These are phyloP conservation scores for Ilex paraguariensis DNA, from an alignment of 305 asterid species.

Conservation along the genomic window DNA sequence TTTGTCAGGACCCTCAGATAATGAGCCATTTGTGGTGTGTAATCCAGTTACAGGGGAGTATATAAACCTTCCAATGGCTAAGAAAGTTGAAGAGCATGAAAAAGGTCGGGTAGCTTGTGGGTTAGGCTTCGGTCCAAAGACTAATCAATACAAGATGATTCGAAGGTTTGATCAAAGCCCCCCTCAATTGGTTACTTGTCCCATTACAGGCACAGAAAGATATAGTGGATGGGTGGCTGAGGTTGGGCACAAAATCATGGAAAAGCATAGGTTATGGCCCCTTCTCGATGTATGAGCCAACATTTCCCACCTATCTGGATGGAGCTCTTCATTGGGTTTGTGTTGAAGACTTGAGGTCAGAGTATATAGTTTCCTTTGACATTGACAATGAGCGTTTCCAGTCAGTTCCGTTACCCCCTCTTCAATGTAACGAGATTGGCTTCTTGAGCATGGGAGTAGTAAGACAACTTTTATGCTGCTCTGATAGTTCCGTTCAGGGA, in stretches of 20 bases:
- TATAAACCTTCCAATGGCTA: slow-evolving; percentile 2
- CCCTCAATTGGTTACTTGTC: neutral
- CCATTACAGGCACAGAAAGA: neutral
- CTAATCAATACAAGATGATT: slow-evolving; percentile 7
- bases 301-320: neutral
- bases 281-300: neutral
- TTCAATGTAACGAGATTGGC: neutral
- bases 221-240: neutral
- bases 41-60: slow-evolving; percentile 4
- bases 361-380: neutral
- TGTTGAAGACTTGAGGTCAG: neutral
- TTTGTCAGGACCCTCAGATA: neutral
- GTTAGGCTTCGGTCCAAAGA: slow-evolving; percentile 4
- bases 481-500: no score
- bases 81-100: neutral
- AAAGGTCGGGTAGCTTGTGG: neutral
- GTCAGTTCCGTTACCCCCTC: neutral
- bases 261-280: neutral
- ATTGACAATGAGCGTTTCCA: neutral
- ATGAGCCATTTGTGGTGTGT: neutral
- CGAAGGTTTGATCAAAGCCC: neutral
- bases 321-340: slow-evolving; percentile 3
- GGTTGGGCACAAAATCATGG: slow-evolving; percentile 1
- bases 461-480: no score
- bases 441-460: neutral